Evolutionary conservation across 768 basidiomycete genomes (phyloP), one percentile per base, ranked within the genome.

Genomic region (Leccinum variicolor): DNA sequence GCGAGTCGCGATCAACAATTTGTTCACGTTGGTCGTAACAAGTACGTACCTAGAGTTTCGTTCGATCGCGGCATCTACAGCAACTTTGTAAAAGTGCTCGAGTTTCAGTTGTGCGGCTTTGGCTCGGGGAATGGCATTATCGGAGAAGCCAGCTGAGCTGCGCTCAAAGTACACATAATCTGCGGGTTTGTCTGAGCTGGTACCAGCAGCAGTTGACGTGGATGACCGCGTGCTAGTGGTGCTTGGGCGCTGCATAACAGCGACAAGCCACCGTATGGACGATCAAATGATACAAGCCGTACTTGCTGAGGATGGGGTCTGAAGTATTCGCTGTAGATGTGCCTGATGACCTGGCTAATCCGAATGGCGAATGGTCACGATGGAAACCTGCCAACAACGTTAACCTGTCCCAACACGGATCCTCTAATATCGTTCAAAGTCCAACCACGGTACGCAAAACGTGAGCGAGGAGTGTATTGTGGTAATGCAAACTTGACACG

Each of bases 1-100:
- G 34, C 13, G 50, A 63, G 48, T 53, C 9, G 43, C 3, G 17
- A 57, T 64, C 34, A 60, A 54, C 29, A 53, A 23, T 23, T 33
- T 25, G 51, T 31, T 26, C 14, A 11, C 23, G 43, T 33, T 23
- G 52, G 25, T 15, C 10, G 13, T 14, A 29, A 55, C 3, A n/a
- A 31, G 6, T n/a, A 21, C 14, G 59, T 74, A 94, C 94, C 96
- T 84, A 53, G 86, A 83, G 70, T 98, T 98, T 53, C 97, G 80
- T 68, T 95, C 94, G 48, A 99, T 92, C 13, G 96, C 96, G 47
- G 90, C 84, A 71, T 98, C 94, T 43, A 99, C 97, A 1, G 92
- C 92, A 41, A 97, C 87, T 73, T 98, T 97, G 76, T 98, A 99
- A 70, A 87, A 97, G 70, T 95, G 88, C 75, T 98, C 97, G 53